Percentiles rank a stretch among this genome's conserved stretches.
Conservation (phyloP, 805 yeast species). For the Barnettozyma pratensis region DNA sequence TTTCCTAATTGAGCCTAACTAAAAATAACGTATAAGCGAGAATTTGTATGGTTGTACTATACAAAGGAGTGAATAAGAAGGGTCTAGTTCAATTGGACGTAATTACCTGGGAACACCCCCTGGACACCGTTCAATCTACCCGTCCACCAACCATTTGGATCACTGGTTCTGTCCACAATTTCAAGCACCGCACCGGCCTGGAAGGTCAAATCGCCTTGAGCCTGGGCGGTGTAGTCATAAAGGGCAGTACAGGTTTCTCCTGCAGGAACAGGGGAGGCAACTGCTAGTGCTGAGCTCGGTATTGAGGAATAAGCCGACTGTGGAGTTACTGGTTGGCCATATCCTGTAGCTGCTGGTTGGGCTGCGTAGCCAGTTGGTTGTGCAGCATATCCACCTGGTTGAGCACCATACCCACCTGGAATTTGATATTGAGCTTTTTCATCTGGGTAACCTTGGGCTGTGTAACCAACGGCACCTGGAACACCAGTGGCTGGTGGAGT, state of each 20-base stretch:
- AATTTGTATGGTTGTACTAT: not conserved
- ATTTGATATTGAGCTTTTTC: slow-evolving; percentile 27
- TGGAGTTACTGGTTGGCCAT: slow-evolving; percentile 25
- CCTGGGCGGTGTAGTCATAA: slow-evolving; percentile 89
- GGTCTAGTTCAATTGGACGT: slow-evolving; percentile 62
- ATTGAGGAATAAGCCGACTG: slow-evolving; percentile 25
- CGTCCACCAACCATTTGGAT: slow-evolving; percentile 97
- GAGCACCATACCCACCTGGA: slow-evolving; percentile 20
- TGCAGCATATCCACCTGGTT: slow-evolving; percentile 1
- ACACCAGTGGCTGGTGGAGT: slow-evolving; percentile 30
- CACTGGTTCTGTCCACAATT: slow-evolving; percentile 74
- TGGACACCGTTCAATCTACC: slow-evolving; percentile 78
- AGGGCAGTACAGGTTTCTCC: slow-evolving; percentile 77
- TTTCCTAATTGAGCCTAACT: not conserved
- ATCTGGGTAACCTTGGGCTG: slow-evolving; percentile 24
- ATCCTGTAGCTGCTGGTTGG: slow-evolving; percentile 18
- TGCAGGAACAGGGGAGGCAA: slow-evolving; percentile 30
- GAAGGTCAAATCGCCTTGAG: slow-evolving; percentile 85
- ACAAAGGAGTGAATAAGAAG: not conserved
- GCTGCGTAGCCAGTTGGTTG: slow-evolving; percentile 11
- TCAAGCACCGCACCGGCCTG: slow-evolving; percentile 85
- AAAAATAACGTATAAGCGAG: too few species aligned
- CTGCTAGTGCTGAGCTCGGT: slow-evolving; percentile 24
- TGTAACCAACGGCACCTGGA: slow-evolving; percentile 15
- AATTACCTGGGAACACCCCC: slow-evolving; percentile 96